These are phyloP conservation scores for Argentina anserina DNA, from an alignment of 306 rosid species.

Conservation along the genomic window DNA sequence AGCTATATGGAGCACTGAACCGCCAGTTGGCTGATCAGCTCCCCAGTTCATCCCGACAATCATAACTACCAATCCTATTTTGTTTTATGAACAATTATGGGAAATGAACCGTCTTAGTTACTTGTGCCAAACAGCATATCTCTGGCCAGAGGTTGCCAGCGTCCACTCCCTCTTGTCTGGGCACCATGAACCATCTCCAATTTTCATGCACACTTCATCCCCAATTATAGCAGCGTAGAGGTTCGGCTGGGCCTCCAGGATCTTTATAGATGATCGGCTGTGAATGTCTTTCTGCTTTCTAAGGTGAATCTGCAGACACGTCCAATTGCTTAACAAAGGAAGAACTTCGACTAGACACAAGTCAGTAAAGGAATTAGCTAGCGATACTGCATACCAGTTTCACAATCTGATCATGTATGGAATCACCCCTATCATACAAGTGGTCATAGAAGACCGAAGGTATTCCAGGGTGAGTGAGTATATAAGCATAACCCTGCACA, in stretches of 20 bases:
- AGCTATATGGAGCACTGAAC: not conserved
- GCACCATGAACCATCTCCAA: constrained; percentile 84
- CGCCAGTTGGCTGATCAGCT: not conserved
- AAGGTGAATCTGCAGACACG: constrained; percentile 54
- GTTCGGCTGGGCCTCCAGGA: constrained; percentile 72
- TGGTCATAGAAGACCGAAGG: constrained; percentile 94
- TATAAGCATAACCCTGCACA: constrained; percentile 81
- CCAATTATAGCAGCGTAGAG: constrained; percentile 82
- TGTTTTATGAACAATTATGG: not conserved
- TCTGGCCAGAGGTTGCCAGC: constrained; percentile 61
- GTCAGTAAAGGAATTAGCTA: not conserved
- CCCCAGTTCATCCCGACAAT: not conserved
- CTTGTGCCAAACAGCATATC: constrained; percentile 87
- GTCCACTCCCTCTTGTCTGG: constrained; percentile 80
- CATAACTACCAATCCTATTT: not conserved
- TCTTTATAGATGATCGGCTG: constrained; percentile 67
- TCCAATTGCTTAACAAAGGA: constrained; percentile 1
- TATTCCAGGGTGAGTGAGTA: constrained; percentile 86
- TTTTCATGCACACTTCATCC: constrained; percentile 78
- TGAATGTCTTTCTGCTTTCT: constrained; percentile 74
- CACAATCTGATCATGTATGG: constrained; percentile 66
- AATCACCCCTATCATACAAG: constrained; percentile 63
- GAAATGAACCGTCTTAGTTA: not conserved
- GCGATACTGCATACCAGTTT: constrained; percentile 53
- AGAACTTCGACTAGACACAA: not conserved